Base-by-base conservation (phyloP, 139 green algal species). In the Tetradesmus lagerheimii region DNA sequence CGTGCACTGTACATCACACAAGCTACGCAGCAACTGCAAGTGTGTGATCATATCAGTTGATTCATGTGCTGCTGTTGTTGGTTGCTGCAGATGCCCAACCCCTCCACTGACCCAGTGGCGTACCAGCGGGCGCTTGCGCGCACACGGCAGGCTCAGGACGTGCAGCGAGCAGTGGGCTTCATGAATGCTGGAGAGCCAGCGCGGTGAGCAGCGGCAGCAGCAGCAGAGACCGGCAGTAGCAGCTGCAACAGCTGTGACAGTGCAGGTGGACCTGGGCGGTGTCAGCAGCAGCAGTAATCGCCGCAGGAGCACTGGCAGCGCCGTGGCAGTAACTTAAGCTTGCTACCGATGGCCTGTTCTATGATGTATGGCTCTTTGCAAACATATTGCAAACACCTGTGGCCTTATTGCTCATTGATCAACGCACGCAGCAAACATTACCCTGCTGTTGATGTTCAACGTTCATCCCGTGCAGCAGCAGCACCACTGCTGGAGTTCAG, bases 91-190 rank as follows among this genome's bases (percentile, higher is more conserved):
- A 89, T 89, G 25, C 92, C 92, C 4, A 75, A 53, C n/a, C 89
- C 92, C 12, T 76, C 93, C 14, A 83, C 89, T 75, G 93, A 95
- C 62, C 88, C 89, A 16, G 87, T 92, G 45, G 93, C 93, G 35
- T 97, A 96, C 62, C 84, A 93, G 82, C 92, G 92, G 53, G 96
- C 95, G 9, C 89, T 97, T 11, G 95, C 96, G 14, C 93, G 94
- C 31, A 96, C 95, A 6, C 93, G 96, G 37, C 96, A 98, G 85
- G 94, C 94, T 1, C 92, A 94, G 15, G 80, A 93, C 31, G 93
- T 98, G 0, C 83, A 94, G n/a, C 90, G 92, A 35, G 96, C 96
- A 6, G 85, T 96, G 9, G 89, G 87, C 15, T 97, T 94, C 92
- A 93, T 95, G 74, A 95, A 95, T 66, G 84, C 92, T 0, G 92